Evolutionary conservation across 140 eudicot species (phyloP).

Genomic region (Senecio squalidus): DNA sequence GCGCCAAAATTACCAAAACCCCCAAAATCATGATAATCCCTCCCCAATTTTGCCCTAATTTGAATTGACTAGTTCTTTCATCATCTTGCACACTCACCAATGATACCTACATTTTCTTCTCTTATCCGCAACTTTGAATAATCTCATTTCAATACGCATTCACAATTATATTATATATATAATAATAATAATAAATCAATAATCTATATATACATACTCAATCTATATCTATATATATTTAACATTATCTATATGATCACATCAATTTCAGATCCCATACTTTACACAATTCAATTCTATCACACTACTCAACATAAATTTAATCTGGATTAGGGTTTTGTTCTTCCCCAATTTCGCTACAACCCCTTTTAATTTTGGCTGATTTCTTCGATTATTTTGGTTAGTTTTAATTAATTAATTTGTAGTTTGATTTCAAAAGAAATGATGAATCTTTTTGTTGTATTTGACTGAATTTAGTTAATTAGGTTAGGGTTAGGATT

Average conservation of each 20-base stretch:
- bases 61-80: not conserved
- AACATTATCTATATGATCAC: constrained; percentile 19
- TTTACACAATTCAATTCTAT: constrained; percentile 8
- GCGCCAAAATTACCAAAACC: not conserved
- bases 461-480: not conserved
- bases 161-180: no score
- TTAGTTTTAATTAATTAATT: not conserved
- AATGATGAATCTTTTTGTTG: not conserved
- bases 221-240: constrained; percentile 5
- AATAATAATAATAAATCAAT: no score
- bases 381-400: constrained; percentile 1
- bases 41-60: constrained; percentile 23
- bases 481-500: not conserved
- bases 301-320: constrained; percentile 9
- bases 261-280: constrained; percentile 24
- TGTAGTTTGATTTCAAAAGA: not conserved
- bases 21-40: not conserved
- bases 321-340: constrained; percentile 2
- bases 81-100: constrained; percentile 31
- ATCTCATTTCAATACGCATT: constrained; percentile 7
- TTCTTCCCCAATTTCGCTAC: not conserved
- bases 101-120: constrained; percentile 9
- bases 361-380: constrained; percentile 6
- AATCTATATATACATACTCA: constrained; percentile 13
- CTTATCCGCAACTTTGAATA: constrained; percentile 29